Percentiles rank a stretch among this genome's conserved stretches.
Evolutionary conservation across 345 rosid genomes (phyloP).

Genomic region (Garcia nutans): DNA sequence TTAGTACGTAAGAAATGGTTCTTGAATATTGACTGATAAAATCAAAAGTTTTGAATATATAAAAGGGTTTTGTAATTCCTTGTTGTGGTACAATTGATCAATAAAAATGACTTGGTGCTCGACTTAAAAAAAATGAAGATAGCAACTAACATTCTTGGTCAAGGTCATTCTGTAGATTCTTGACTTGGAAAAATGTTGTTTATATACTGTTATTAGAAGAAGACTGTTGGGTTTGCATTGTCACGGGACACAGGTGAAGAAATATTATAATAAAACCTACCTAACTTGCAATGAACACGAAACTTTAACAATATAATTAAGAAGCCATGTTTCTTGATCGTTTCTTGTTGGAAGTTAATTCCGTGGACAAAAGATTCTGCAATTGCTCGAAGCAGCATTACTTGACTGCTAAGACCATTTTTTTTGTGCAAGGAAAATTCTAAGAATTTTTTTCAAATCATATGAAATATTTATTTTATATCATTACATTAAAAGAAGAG

Average conservation of each 20-base stretch:
- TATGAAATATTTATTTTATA: neutral
- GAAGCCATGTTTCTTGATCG: neutral
- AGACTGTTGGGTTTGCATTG: neutral
- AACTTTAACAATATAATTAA: neutral
- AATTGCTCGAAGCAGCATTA: conserved; percentile 7
- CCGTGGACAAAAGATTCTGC: neutral
- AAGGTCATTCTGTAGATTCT: neutral
- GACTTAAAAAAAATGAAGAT: too few species aligned
- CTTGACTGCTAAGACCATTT: conserved; percentile 1
- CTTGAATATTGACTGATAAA: neutral
- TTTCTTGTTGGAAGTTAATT: neutral
- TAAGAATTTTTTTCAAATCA: neutral
- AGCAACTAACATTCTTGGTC: neutral
- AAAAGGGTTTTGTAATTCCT: neutral
- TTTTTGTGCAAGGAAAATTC: too few species aligned
- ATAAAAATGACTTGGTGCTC: neutral
- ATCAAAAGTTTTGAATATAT: neutral
- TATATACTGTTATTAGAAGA: neutral
- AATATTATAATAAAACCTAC: neutral
- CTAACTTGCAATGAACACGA: neutral
- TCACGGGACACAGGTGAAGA: neutral
- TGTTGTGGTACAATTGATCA: neutral
- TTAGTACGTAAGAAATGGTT: neutral
- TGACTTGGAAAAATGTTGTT: neutral
- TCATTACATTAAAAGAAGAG: neutral